Conservation (phyloP, 306 rosid genomes). For the Cicer yamashitae region DNA sequence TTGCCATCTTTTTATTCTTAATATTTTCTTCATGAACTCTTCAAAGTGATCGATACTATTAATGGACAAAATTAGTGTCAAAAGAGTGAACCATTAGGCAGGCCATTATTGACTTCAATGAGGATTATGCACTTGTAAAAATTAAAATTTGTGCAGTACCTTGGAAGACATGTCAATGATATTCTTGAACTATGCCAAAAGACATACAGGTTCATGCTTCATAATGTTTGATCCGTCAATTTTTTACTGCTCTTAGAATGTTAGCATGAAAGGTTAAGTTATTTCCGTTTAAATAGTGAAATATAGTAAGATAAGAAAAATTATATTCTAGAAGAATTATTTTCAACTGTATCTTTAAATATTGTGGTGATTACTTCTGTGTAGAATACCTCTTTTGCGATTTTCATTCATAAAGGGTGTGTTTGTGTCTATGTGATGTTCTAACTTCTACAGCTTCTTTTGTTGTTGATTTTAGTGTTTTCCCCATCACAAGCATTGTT, state of each 20-base stretch:
- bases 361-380: background rate
- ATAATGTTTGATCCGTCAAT: background rate
- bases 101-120: constrained; percentile 28
- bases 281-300: constrained; percentile 28
- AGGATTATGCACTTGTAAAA: constrained; percentile 33
- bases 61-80: constrained; percentile 18
- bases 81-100: constrained; percentile 27
- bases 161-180: constrained; percentile 18
- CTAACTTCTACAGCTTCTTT: background rate
- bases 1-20: background rate
- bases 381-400: background rate
- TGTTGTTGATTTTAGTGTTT: constrained; percentile 7
- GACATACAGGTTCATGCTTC: background rate
- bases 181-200: constrained; percentile 24
- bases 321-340: constrained; percentile 31
- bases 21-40: constrained; percentile 1
- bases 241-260: constrained; percentile 30
- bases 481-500: constrained; percentile 8
- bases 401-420: constrained; percentile 5
- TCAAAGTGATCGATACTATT: constrained; percentile 11
- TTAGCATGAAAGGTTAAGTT: constrained; percentile 15
- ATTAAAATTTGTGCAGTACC: constrained; percentile 33
- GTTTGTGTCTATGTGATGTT: constrained; percentile 5
- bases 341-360: constrained; percentile 29
- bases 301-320: background rate